Conservation (phyloP, 176 grass and related monocot species). For the Chloris gayana region DNA sequence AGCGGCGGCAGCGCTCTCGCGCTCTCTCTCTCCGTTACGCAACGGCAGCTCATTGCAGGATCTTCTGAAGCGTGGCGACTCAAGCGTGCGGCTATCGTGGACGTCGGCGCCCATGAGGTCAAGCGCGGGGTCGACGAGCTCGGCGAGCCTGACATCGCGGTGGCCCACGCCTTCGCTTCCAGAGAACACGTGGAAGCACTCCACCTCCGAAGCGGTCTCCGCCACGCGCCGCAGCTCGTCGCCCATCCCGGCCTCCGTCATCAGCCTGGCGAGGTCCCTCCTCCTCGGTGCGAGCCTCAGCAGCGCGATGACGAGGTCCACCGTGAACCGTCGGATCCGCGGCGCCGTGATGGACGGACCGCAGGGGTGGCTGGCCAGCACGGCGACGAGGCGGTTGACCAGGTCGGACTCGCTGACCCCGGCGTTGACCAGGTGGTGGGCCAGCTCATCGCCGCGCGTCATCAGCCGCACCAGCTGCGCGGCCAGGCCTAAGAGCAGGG, state of each 20-base stretch:
- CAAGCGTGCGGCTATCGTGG: too few relatives aligned
- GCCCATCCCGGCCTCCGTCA: constrained; percentile 42
- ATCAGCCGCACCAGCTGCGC: constrained; percentile 49
- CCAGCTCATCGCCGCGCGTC: constrained; percentile 33
- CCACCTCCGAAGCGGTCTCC: constrained; percentile 54
- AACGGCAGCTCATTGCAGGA: not conserved
- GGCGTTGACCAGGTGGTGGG: constrained; percentile 31
- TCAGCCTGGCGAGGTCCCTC: not conserved
- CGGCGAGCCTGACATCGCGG: constrained; percentile 39
- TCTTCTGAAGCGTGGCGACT: too few relatives aligned
- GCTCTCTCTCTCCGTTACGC: not conserved
- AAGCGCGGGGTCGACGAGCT: constrained; percentile 51
- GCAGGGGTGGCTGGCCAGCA: constrained; percentile 40
- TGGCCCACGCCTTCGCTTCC: constrained; percentile 59
- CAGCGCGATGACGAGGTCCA: constrained; percentile 55
- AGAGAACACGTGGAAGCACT: constrained; percentile 81
- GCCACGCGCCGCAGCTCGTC: constrained; percentile 44
- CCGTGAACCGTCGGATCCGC: constrained; percentile 50
- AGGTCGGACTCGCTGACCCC: constrained; percentile 23
- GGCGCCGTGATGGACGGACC: constrained; percentile 58
- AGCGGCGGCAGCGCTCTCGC: too few relatives aligned
- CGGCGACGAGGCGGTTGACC: constrained; percentile 29
- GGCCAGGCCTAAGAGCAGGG: too few relatives aligned
- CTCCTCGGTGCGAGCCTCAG: constrained; percentile 15
- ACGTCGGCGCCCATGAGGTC: constrained; percentile 22